Conservation (phyloP, 148 eudicot genomes). For the Dianthus caryophyllus region DNA sequence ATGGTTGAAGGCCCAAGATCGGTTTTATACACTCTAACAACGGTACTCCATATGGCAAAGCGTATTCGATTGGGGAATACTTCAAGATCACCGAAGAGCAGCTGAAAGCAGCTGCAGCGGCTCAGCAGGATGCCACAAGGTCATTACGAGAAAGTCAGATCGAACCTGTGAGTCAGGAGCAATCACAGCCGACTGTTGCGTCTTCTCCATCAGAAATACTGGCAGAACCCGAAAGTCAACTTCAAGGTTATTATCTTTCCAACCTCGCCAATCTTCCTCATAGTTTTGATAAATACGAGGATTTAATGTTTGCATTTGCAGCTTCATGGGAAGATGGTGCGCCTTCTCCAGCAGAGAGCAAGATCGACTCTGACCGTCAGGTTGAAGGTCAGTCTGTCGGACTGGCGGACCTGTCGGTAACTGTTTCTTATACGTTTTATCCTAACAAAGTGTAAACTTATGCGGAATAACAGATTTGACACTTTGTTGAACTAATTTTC, state of each 20-base stretch:
- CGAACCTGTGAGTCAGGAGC: constrained; percentile 17
- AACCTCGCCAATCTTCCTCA: neutral
- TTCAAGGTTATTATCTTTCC: constrained; percentile 37
- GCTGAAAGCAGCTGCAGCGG: constrained; percentile 49
- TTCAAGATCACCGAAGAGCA: constrained; percentile 60
- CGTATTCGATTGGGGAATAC: constrained; percentile 54
- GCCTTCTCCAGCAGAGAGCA: constrained; percentile 17
- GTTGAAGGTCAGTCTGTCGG: constrained; percentile 22
- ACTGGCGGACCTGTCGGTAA: too few relatives aligned
- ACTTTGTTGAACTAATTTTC: constrained; percentile 17
- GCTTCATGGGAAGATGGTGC: constrained; percentile 12
- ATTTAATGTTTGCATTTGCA: constrained; percentile 23
- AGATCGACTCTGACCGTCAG: constrained; percentile 17
- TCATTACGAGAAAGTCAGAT: constrained; percentile 30
- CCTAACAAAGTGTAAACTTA: neutral
- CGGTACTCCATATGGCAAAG: constrained; percentile 43
- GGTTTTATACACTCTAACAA: constrained; percentile 33
- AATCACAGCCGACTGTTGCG: constrained; percentile 27
- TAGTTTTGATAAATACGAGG: neutral
- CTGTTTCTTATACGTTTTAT: too few relatives aligned
- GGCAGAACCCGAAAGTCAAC: constrained; percentile 26
- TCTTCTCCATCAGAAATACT: constrained; percentile 32
- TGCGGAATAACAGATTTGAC: constrained; percentile 13
- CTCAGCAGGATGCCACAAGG: constrained; percentile 30
- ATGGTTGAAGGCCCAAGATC: too few relatives aligned